Base-by-base conservation (phyloP, 2,329 filamentous ascomycete species). In the Penicillium sp. region DNA sequence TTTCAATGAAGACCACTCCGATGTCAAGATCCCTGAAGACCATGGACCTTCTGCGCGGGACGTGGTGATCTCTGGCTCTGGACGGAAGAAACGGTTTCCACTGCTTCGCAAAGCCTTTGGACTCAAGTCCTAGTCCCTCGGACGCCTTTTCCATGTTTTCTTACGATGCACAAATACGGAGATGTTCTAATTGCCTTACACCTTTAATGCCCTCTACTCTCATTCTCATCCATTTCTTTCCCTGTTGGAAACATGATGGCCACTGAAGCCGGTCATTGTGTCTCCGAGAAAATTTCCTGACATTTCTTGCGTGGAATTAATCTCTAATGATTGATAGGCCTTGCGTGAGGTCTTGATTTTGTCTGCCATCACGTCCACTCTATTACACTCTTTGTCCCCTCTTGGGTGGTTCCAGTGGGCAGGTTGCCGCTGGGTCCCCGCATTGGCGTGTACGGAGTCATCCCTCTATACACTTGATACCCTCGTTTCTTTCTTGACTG, bases 71-170 rank as follows among this genome's bases (percentile, higher is more conserved):
- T 55, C 59, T 28, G 51, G 55, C 4, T 54, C 55, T 13, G 65
- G 61, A 23, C 68, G 66, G 41, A 71, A 70, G 56, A 71, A 68
- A 48, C 64, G 64, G 39, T 70, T 71, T 35, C 62, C 62, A 6
- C 54, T 64, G 39, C 53, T 71, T 35, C 61, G 67, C 29, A 68
- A 65, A 42, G 68, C 67, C 13, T 67, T 71, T 44, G 64, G 67
- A 14, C 50, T 70, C 58, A 59, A 32, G 26, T 25, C 29, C 51
- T 33, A 52, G 32, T 31, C 20, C 17, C n/a, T 13, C n/a, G 25
- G n/a, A 33, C 15, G 13, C 28, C 35, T 10, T 15, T 27, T 25
- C 20, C 9, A 6, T 22, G 4, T 25, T 14, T 7, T 10, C 23
- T 43, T 14, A 36, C 27, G 33, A 37, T 37, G 34, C 32, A 42